Base-by-base conservation (phyloP, 148 eudicot species). In the Chenopodium berlandieri region DNA sequence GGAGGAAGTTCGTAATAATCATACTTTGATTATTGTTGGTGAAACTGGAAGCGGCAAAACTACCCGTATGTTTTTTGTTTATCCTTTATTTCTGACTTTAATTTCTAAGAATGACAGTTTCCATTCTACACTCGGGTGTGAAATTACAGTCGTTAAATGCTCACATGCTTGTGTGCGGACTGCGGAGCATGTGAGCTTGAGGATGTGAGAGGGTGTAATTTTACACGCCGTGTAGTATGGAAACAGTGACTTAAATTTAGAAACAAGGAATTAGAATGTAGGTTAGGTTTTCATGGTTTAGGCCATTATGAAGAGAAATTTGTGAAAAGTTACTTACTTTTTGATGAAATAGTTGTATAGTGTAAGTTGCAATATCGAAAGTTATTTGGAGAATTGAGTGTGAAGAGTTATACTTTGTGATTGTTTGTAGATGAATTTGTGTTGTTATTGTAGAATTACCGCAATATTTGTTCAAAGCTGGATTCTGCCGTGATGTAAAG, bases 21-120 rank as follows among this genome's bases (percentile, higher is more conserved):
- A 88, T 56, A 89, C 86, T 23, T 79, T 94, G 64, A 94, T 97
- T 73, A 91, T 97, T 89, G 98, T 97, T 82, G 99, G 99, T 75
- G 99, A 97, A 88, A 97, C 99, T 70, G 99, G 99, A 81, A 97
- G 98, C 78, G 99, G 99, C 68, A 97, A 97, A 87, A 97, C 98
- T 80, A 97, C 99, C 27, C 99, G 99, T 96, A 87, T 90, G 97
- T 40, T 0, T 40, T 88, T 3, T 78, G 34, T 48, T 12, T 8
- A 8, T 7, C 62, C 62, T 5, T 5, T 56, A 56, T 56, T 56
- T 6, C 19, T 56, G 62, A 2, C 62, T 56, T 56, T 56, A 5
- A 56, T 56, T 0, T 17, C 62, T 22, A 56, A 56, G 3, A 19
- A 16, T 2, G 22, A 4, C 1, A 56, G 17, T 56, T 4, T 56